phyloP scores from a whole-genome alignment of 768 basidiomycete species.

The Pilatotrama ljubarskyi region DNA sequence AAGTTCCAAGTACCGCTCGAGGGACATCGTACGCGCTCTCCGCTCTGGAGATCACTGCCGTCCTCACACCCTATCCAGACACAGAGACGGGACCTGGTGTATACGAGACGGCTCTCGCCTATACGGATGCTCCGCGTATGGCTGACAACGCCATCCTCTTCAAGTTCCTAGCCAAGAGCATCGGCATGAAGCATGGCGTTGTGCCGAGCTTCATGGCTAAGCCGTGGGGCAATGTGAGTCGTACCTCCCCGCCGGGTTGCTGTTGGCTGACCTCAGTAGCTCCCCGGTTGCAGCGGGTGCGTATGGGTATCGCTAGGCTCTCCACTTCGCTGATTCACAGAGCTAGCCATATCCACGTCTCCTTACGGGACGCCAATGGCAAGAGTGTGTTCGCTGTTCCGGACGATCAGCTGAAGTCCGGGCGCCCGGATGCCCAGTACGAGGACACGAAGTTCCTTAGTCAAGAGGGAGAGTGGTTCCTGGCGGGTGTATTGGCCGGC shows the following conservation, averaged over 20 bases:
- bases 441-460: constrained; percentile 86
- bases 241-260: not conserved
- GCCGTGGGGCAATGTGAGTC: constrained; percentile 85
- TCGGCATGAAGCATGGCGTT: constrained; percentile 86
- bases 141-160: constrained; percentile 92
- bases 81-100: constrained; percentile 94
- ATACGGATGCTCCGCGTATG: constrained; percentile 76
- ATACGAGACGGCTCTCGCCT: constrained; percentile 84
- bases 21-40: constrained; percentile 65
- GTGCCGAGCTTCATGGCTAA: constrained; percentile 99
- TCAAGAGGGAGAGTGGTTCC: constrained; percentile 83
- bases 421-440: constrained; percentile 69
- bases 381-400: constrained; percentile 79
- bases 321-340: not conserved
- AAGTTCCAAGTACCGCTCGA: constrained; percentile 82
- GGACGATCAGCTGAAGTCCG: constrained; percentile 57
- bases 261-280: constrained; percentile 42
- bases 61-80: constrained; percentile 43
- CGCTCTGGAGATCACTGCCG: not conserved
- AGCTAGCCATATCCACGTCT: constrained; percentile 87
- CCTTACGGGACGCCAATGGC: constrained; percentile 66
- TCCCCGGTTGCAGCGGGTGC: constrained; percentile 95
- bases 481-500: constrained; percentile 91
- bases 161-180: constrained; percentile 89
- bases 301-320: constrained; percentile 17